Conservation (phyloP, 495 filamentous ascomycete species). For the Neurospora sp. region DNA sequence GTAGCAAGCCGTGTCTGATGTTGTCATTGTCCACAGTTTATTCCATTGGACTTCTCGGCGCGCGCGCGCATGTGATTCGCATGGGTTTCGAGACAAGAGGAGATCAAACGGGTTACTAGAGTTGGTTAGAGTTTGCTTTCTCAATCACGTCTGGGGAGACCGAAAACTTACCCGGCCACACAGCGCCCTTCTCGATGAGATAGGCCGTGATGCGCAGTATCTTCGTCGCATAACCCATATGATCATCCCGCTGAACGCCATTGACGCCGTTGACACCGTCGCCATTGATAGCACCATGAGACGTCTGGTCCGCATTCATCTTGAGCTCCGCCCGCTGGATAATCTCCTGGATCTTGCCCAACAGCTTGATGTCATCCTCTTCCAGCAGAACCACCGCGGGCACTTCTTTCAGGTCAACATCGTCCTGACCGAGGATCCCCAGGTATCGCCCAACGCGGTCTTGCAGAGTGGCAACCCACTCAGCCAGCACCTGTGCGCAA, state of each 20-base stretch:
- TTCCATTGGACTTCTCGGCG: conserved; percentile 47
- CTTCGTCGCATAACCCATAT: conserved; percentile 73
- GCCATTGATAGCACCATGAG: conserved; percentile 1
- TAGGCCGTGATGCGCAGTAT: conserved; percentile 78
- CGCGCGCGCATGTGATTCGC: conserved; percentile 66
- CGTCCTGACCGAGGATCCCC: conserved; percentile 75
- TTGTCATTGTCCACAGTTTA: conserved; percentile 2
- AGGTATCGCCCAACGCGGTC: conserved; percentile 84
- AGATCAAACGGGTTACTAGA: conserved; percentile 78
- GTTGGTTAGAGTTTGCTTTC: neutral
- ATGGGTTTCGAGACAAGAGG: conserved; percentile 74
- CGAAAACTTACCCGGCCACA: conserved; percentile 73
- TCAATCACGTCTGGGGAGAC: neutral
- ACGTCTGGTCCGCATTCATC: conserved; percentile 47
- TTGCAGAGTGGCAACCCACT: conserved; percentile 93
- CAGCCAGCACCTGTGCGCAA: conserved; percentile 91
- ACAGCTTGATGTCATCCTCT: conserved; percentile 81
- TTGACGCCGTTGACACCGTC: conserved; percentile 21
- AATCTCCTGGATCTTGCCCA: conserved; percentile 77
- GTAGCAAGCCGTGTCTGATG: neutral
- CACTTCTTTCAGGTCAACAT: conserved; percentile 64
- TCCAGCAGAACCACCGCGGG: conserved; percentile 84
- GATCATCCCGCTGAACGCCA: conserved; percentile 47
- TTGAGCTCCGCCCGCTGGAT: conserved; percentile 71
- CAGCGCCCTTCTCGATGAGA: conserved; percentile 79